Evolutionary conservation across 1,139 yeast species (phyloP).

Genomic region (Nakaseomyces uthaithaninus): DNA sequence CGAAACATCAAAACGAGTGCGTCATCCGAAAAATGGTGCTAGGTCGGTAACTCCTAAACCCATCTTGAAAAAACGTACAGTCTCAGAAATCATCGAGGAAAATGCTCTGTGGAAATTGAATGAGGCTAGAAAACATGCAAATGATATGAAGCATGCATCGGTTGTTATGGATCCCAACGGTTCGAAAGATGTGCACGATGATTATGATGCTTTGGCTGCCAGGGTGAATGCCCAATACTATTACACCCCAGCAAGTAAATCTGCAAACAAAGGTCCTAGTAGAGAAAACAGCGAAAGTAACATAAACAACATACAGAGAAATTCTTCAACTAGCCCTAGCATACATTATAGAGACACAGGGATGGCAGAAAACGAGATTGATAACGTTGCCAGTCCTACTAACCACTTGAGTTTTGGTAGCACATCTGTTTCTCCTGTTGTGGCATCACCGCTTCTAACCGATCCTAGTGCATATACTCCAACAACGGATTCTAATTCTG

Average conservation of each 20-base stretch:
- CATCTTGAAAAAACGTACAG: conserved; percentile 72
- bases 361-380: background rate
- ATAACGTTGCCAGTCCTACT: background rate
- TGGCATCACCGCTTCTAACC: background rate
- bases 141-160: conserved; percentile 23
- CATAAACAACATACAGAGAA: background rate
- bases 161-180: conserved; percentile 23
- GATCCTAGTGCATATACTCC: background rate
- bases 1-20: conserved; percentile 29
- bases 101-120: conserved; percentile 32
- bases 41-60: conserved; percentile 43
- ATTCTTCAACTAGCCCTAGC: conserved; percentile 1
- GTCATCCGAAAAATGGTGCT: conserved; percentile 12
- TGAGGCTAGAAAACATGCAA: conserved; percentile 31
- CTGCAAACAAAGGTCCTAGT: conserved; percentile 5
- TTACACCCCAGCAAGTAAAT: conserved; percentile 7
- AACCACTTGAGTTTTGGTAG: background rate
- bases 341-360: background rate
- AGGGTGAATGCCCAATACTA: conserved; percentile 52
- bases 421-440: background rate
- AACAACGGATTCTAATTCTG: background rate
- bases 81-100: conserved; percentile 50
- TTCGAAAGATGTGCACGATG: conserved; percentile 30
- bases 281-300: conserved; percentile 4
- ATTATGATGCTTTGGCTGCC: conserved; percentile 51